Evolutionary conservation across 176 grass and related monocot species (phyloP), one percentile per base, ranked within the genome.

Genomic region (Musa beccarii): DNA sequence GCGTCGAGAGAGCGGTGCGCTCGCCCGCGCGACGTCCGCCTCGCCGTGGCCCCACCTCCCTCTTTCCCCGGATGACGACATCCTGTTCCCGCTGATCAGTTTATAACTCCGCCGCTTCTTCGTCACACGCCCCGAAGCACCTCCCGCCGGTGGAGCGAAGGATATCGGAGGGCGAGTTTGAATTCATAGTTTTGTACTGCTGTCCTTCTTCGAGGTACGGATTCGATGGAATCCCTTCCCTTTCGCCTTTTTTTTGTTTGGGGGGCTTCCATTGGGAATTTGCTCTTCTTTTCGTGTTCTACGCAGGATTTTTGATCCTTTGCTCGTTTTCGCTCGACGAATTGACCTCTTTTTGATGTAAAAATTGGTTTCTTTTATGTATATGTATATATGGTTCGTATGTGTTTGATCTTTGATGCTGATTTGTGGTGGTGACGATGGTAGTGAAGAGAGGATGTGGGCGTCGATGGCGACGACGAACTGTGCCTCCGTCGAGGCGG

Each of bases 161-260:
- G 34, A 5, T 4, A 43, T 43, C 34, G 34, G 34, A 43, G 34
- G 3, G 6, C 34, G 34, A 43, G 34, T 29, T 29, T 2, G 28
- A 29, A 29, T 29, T 29, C 28, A 2, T 29, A 29, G 2, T 2
- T 29, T 29, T 29, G 28, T 12, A 13, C 14, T 8, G 72, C 83
- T 92, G 81, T 79, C 67, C 53, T 70, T 85, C 77, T 81, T 86
- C 65, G 79, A 91, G 88, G 84, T 87, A 77, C 11, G 26, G 23
- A 49, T 15, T 21, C 70, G 51, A 83, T 72, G 10, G 49, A 53
- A 22, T 7, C 19, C 34, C 34, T 6, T 6, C 34, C 3, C 34
- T 43, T 43, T 43, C 34, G 28, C 28, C 28, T 29, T 26, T 1
- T 26, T 29, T 29, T 29, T 28, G 2, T 29, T 29, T 2, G 28